Evolutionary conservation across 306 rosid genomes (phyloP).

Genomic region (Malus fusca): DNA sequence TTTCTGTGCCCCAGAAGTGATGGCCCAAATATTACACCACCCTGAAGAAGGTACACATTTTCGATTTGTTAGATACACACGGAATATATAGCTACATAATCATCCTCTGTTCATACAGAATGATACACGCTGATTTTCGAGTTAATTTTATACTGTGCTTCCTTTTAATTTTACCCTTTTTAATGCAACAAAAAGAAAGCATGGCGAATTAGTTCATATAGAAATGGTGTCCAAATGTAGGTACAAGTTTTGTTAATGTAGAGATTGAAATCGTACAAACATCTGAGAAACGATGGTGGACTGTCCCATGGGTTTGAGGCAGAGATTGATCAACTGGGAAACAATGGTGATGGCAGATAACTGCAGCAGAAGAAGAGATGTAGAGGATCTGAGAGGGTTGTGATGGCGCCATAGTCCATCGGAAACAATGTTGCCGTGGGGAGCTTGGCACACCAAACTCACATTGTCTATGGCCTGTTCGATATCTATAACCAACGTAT

Average conservation of each 20-base stretch:
- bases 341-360: constrained; percentile 25
- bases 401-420: background rate
- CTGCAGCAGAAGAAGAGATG: constrained; percentile 51
- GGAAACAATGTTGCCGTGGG: background rate
- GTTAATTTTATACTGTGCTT: background rate
- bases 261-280: constrained; percentile 36
- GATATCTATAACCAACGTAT: background rate
- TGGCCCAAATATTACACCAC: constrained; percentile 56
- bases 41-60: constrained; percentile 21
- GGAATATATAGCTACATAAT: background rate
- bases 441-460: constrained; percentile 38
- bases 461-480: background rate
- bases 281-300: constrained; percentile 57
- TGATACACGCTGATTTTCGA: background rate
- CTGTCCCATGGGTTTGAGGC: constrained; percentile 55
- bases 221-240: background rate
- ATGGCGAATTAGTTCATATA: background rate
- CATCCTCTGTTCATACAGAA: background rate
- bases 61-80: background rate
- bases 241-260: background rate
- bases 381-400: constrained; percentile 29
- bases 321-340: constrained; percentile 23
- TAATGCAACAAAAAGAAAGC: no score
- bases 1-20: constrained; percentile 35
- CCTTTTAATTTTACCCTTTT: background rate